A percentile compares a stretch with the other conserved stretches of the same genome.
Conservation (phyloP, 192 early-diverging fungal species). For the Physocladia obscura region DNA sequence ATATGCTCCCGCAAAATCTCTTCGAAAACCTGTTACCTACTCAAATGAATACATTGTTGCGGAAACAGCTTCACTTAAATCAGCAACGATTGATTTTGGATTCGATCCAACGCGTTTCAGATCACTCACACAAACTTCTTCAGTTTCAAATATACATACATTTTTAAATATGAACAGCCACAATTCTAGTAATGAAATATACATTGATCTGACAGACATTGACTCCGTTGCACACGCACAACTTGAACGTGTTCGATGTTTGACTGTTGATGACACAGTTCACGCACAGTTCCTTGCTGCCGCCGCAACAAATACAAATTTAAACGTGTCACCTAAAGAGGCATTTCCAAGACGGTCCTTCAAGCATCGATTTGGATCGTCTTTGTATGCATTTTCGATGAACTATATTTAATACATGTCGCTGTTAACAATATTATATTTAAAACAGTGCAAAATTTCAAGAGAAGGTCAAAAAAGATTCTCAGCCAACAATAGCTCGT, state of each 20-base stretch:
- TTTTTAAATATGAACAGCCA: not conserved
- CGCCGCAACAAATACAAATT: not conserved
- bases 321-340: not conserved
- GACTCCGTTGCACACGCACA: not conserved
- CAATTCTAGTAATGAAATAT: not conserved
- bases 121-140: not conserved
- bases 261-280: conserved; percentile 19
- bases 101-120: not conserved
- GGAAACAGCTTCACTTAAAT: not conserved
- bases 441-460: not conserved
- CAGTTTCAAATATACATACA: not conserved
- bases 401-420: not conserved
- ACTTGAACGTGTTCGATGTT: conserved; percentile 14
- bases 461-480: not conserved
- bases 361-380: not conserved
- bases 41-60: not conserved
- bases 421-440: not conserved
- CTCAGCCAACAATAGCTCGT: not conserved
- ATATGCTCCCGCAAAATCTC: not conserved
- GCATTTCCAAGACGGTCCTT: not conserved
- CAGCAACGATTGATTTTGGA: not conserved
- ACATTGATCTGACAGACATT: not conserved
- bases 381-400: conserved; percentile 10
- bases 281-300: not conserved
- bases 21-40: not conserved